phyloP scores from a whole-genome alignment of 2,329 filamentous ascomycete species.

The Diplodia scrobiculata region DNA sequence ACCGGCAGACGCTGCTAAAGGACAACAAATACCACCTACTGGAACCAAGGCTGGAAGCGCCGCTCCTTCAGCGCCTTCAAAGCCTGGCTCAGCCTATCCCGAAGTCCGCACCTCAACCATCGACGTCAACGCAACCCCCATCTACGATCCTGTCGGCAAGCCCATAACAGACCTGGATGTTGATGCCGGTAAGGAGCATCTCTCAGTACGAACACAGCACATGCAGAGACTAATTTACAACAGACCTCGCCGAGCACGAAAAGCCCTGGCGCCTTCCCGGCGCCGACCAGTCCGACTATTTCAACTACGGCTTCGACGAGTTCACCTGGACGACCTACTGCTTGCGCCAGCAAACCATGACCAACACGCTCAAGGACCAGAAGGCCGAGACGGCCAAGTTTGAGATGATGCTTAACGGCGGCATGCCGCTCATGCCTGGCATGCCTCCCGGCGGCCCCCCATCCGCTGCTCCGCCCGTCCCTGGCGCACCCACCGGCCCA shows the following conservation, averaged over 20 bases:
- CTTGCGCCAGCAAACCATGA: constrained; percentile 78
- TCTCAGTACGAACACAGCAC: constrained; percentile 45
- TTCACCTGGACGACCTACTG: constrained; percentile 97
- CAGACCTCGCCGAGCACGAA: constrained; percentile 64
- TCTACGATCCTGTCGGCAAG: constrained; percentile 68
- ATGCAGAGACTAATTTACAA: background rate
- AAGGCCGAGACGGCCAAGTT: constrained; percentile 69
- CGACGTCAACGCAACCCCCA: constrained; percentile 79
- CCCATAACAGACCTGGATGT: constrained; percentile 65
- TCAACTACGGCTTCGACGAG: constrained; percentile 99
- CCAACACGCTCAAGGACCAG: constrained; percentile 76
- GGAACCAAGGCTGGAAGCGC: constrained; percentile 28
- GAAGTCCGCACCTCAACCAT: constrained; percentile 74
- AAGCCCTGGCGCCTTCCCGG: constrained; percentile 96
- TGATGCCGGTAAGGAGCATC: constrained; percentile 45
- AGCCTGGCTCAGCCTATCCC: constrained; percentile 63
- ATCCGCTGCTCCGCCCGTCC: constrained; percentile 33
- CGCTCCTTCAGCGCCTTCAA: constrained; percentile 28
- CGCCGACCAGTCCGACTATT: constrained; percentile 93
- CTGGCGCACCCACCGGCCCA: constrained; percentile 40
- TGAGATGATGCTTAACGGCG: constrained; percentile 57
- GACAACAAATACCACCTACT: constrained; percentile 30
- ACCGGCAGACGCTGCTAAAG: constrained; percentile 34
- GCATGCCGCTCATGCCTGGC: constrained; percentile 34
- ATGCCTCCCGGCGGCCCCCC: constrained; percentile 35